phyloP scores from a whole-genome alignment of 2,329 filamentous ascomycete species.

The Pyrenophora teres region DNA sequence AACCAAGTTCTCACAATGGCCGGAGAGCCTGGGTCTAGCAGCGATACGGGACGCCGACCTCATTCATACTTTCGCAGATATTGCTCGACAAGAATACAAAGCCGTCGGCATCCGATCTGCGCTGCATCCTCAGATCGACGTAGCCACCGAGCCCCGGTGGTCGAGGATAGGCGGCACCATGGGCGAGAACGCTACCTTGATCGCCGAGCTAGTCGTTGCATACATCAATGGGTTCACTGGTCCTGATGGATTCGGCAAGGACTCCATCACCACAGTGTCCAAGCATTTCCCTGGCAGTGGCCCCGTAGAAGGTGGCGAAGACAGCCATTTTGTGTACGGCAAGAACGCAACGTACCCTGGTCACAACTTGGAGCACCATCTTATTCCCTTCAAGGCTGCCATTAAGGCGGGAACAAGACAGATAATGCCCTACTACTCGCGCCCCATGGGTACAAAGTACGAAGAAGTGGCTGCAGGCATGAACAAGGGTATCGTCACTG shows the following conservation, averaged over 20 bases:
- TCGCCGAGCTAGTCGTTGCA: constrained; percentile 45
- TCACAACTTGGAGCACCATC: constrained; percentile 56
- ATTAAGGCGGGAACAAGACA: constrained; percentile 56
- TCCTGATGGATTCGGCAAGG: constrained; percentile 46
- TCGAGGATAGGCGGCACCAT: constrained; percentile 53
- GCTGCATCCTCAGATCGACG: constrained; percentile 58
- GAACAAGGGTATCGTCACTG: constrained; percentile 58
- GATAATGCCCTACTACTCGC: constrained; percentile 60
- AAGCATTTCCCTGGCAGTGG: constrained; percentile 62
- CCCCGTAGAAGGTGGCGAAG: constrained; percentile 56
- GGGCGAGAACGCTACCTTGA: constrained; percentile 56
- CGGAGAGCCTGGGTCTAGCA: constrained; percentile 57
- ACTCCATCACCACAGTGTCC: constrained; percentile 56
- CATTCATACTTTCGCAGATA: constrained; percentile 55
- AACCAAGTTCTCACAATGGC: constrained; percentile 57
- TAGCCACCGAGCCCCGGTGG: constrained; percentile 59
- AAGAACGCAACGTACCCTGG: constrained; percentile 59
- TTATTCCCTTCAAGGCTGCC: constrained; percentile 57
- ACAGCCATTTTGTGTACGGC: constrained; percentile 59
- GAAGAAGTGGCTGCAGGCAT: constrained; percentile 57
- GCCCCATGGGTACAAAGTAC: constrained; percentile 54
- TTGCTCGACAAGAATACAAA: constrained; percentile 55
- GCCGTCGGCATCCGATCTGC: constrained; percentile 53
- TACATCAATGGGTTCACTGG: constrained; percentile 58
- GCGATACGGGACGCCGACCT: constrained; percentile 53